Evolutionary conservation across 2,329 filamentous ascomycete genomes (phyloP), one percentile per base, ranked within the genome.

Genomic region (Neurospora crassa): DNA sequence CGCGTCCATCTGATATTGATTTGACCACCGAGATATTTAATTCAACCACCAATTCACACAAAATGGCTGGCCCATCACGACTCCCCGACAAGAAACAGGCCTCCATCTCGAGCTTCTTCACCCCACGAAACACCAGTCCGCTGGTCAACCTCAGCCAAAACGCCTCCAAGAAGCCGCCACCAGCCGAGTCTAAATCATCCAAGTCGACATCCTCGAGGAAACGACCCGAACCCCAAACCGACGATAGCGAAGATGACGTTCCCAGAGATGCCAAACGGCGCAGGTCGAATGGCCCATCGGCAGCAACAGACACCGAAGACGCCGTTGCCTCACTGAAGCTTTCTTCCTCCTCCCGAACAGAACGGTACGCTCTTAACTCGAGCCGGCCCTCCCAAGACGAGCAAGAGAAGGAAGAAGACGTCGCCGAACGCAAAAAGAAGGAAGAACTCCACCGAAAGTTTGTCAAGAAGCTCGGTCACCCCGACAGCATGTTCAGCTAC

Each of bases 61-160:
- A 73, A 43, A 84, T 84, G 82, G 78, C 81, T 18, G 78, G 79
- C 40, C 77, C 80, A 16, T 72, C 83, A 1, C 84, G 83, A 69
- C 75, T 82, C 0, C 75, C 81, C 40, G 82, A 79, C 70, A 92
- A 91, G 80, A 92, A 91, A 76, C 93, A 97, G 78, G 88, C 91
- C 75, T 92, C 93, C 0, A 90, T 97, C 73, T 96, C 93, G 3
- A 94, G 90, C 78, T 97, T 97, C 82, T 97, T 97, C 79, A 87
- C 89, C 0, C 89, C 88, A 16, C 90, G 87, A 74, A 82, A 87
- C 14, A 79, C 82, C 77, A 86, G 86, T 79, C 83, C 82, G 71
- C 76, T 83, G 68, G 53, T 63, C 16, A 74, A 69, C 72, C 74
- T 70, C 69, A 67, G 67, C 20, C 70, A 72, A 72, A 71, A 71